phyloP scores from a whole-genome alignment of 139 green algal genomes.

The Eudorina sp. region DNA sequence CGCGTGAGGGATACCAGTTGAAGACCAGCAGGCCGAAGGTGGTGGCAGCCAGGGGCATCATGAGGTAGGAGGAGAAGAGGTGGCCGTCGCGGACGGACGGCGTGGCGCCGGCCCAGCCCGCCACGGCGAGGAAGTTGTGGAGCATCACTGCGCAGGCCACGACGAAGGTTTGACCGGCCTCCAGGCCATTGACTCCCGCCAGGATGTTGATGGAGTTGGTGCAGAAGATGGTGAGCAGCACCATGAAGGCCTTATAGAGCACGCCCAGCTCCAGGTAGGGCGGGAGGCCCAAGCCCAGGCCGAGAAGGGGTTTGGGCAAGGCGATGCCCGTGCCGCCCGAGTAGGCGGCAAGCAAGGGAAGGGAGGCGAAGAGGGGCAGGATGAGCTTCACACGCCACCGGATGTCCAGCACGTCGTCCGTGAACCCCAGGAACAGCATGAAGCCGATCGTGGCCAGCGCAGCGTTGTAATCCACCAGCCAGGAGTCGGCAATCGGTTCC shows the following conservation, averaged over 20 bases:
- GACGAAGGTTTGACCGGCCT: conserved; percentile 94
- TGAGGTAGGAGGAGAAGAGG: conserved; percentile 94
- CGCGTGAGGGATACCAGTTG: conserved; percentile 89
- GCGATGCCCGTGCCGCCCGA: conserved; percentile 80
- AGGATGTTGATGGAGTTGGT: conserved; percentile 99
- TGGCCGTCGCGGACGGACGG: conserved; percentile 84
- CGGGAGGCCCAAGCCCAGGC: conserved; percentile 56
- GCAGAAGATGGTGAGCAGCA: conserved; percentile 95
- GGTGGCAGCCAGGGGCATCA: conserved; percentile 88
- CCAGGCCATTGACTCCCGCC: conserved; percentile 96
- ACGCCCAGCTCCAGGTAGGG: conserved; percentile 86
- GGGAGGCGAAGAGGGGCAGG: conserved; percentile 88
- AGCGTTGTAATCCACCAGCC: conserved; percentile 99
- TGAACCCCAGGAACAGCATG: conserved; percentile 99
- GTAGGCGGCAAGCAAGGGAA: conserved; percentile 96
- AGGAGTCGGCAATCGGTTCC: conserved; percentile 74
- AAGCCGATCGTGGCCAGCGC: conserved; percentile 96
- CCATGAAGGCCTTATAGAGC: conserved; percentile 97
- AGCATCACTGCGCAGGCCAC: conserved; percentile 88
- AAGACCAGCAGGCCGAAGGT: conserved; percentile 90
- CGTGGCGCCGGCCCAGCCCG: conserved; percentile 46
- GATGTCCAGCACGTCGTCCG: conserved; percentile 99
- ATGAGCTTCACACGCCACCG: conserved; percentile 97
- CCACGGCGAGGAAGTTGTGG: conserved; percentile 82
- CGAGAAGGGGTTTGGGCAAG: conserved; percentile 85